These are phyloP conservation scores for Jacaranda mimosifolia DNA, from an alignment of 257 asterid genomes.

Conservation along the genomic window DNA sequence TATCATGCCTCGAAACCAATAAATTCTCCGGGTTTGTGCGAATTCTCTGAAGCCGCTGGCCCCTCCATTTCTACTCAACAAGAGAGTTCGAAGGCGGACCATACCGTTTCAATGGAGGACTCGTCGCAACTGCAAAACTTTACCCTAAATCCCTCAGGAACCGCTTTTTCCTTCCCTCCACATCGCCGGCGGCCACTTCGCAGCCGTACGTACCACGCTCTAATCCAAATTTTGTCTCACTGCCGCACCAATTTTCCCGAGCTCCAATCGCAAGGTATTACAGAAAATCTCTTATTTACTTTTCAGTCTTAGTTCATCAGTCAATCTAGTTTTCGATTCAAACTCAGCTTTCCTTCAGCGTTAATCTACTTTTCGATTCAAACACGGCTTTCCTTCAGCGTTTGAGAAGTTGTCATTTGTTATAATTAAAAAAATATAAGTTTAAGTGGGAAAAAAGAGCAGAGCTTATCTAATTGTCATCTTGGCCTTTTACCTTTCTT, in stretches of 20 bases:
- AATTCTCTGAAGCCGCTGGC: no score
- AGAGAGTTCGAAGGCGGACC: slow-evolving; percentile 17
- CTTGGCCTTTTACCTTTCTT: not conserved
- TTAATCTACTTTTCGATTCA: not conserved
- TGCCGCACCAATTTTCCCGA: slow-evolving; percentile 37
- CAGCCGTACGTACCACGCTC: slow-evolving; percentile 64
- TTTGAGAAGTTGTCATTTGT: slow-evolving; percentile 26
- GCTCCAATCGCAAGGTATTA: slow-evolving; percentile 53
- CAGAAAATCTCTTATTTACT: not conserved
- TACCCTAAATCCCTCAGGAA: slow-evolving; percentile 43
- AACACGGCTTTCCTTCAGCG: not conserved
- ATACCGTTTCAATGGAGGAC: slow-evolving; percentile 48
- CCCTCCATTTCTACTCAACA: not conserved
- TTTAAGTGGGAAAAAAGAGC: not conserved
- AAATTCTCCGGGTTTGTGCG: not conserved
- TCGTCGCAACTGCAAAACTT: slow-evolving; percentile 38
- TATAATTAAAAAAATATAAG: slow-evolving; percentile 7
- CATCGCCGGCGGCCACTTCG: slow-evolving; percentile 68
- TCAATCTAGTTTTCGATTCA: not conserved
- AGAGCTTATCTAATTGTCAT: not conserved
- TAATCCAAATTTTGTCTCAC: slow-evolving; percentile 53
- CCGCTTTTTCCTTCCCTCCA: slow-evolving; percentile 40
- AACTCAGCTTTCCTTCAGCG: not conserved
- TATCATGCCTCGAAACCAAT: not conserved
- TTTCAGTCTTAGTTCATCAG: not conserved